Evolutionary conservation across 2,329 filamentous ascomycete genomes (phyloP), one percentile per base, ranked within the genome.

Genomic region (Hymenoscyphus albidus): DNA sequence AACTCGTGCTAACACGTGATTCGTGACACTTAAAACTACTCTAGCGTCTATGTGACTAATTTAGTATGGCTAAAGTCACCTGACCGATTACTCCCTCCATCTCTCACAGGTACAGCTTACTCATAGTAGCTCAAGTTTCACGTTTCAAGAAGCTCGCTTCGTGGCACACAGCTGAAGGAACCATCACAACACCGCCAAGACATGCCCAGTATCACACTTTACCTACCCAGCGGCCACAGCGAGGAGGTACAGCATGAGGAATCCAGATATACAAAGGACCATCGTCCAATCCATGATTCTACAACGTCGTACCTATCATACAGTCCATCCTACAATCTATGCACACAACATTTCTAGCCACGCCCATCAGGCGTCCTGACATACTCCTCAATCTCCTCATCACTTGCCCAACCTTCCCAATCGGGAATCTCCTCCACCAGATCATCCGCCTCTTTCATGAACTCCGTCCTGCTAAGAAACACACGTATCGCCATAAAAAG

Each of bases 331-430:
- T 54, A 27, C 48, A 54, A 54, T 13, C 10, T 54, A 27, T 22
- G 5, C 22, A 54, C 48, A 27, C 48, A 22, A 13, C 48, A 54
- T 27, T 9, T 14, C 27, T 35, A 38, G 14, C n/a, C 32, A 56
- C 58, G 38, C n/a, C 44, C 39, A 22, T 64, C 58, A 35, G 18
- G 44, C 18, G 22, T 18, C 22, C 44, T 51, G 22, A 62, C 13
- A 59, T 72, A 72, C 13, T 51, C 9, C 14, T 64, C 58, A 14
- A 70, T 61, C 58, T 72, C 70, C 16, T 63, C 54, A 35, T 74
- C 71, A 5, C 48, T 54, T 7, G 73, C 74, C 74, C 74, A 76
- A 42, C 71, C 73, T 44, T 57, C 61, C 73, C 72, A 75, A 0
- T 10, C 56, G 10, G 69, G 62, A 5, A 72, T 64, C 35, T 65